These are phyloP conservation scores for Magnaporthales sp. DNA, from an alignment of 2,329 filamentous ascomycete genomes.

Conservation along the genomic window DNA sequence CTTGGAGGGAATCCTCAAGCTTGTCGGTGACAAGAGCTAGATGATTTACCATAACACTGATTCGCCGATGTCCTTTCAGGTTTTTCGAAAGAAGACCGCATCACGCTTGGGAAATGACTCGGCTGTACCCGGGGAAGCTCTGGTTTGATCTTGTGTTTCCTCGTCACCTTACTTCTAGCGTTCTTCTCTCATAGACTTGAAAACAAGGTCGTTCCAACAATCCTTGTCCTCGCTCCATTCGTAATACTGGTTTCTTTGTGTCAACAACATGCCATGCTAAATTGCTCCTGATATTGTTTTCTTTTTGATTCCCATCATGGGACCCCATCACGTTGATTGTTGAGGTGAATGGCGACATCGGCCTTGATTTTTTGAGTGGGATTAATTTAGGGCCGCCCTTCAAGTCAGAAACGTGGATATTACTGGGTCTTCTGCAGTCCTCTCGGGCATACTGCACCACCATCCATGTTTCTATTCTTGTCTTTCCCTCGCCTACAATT, in stretches of 20 bases:
- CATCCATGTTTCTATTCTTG: background rate
- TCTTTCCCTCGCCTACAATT: background rate
- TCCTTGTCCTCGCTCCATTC: background rate
- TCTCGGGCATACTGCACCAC: background rate
- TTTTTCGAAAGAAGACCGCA: background rate
- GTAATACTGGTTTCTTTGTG: background rate
- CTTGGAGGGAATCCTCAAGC: conserved; percentile 72
- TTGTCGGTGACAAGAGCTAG: conserved; percentile 32
- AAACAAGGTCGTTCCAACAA: background rate
- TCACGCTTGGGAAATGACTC: background rate
- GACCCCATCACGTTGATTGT: background rate
- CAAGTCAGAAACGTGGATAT: background rate
- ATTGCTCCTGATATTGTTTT: background rate
- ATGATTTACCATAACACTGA: background rate
- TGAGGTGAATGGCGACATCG: background rate
- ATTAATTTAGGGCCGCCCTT: background rate
- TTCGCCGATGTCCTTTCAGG: background rate
- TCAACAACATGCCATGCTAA: background rate
- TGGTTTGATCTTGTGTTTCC: background rate
- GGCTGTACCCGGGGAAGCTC: background rate
- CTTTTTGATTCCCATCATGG: background rate
- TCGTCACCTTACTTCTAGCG: background rate
- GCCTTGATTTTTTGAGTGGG: background rate
- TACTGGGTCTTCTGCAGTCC: background rate
- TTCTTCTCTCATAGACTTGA: background rate